Conservation (phyloP, 805 yeast species). For the Metschnikowia kunwiensis region DNA sequence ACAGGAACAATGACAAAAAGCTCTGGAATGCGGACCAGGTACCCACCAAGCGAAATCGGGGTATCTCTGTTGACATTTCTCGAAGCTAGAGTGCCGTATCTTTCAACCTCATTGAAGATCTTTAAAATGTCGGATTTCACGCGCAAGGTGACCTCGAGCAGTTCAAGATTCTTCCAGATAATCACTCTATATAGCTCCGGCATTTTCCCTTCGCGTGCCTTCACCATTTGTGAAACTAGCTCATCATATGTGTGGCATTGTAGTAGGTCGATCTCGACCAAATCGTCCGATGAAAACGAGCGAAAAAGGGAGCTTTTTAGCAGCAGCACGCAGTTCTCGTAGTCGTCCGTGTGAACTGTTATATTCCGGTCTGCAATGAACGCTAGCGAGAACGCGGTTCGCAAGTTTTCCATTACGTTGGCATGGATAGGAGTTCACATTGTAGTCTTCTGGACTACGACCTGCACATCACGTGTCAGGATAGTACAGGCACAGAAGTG, state of each 20-base stretch:
- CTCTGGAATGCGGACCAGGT: conserved; percentile 9
- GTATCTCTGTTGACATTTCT: neutral
- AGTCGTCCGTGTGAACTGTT: conserved; percentile 11
- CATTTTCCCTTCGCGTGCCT: conserved; percentile 3
- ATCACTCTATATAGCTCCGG: conserved; percentile 14
- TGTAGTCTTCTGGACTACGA: too few relatives aligned
- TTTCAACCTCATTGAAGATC: conserved; percentile 14
- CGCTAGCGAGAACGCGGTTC: conserved; percentile 15
- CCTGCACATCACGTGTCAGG: too few relatives aligned
- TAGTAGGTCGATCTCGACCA: conserved; percentile 17
- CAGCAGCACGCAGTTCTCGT: conserved; percentile 6
- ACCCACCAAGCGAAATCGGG: conserved; percentile 14
- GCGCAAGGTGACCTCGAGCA: conserved; percentile 3
- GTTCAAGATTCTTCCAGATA: conserved; percentile 18
- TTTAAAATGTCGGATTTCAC: conserved; percentile 8
- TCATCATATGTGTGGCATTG: conserved; percentile 7
- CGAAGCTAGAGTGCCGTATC: conserved; percentile 13
- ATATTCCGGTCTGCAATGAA: conserved; percentile 13
- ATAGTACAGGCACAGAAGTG: too few relatives aligned
- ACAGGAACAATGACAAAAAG: conserved; percentile 14
- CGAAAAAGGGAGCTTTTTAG: conserved; percentile 1
- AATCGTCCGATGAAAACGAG: conserved; percentile 4
- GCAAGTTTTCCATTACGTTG: conserved; percentile 16
- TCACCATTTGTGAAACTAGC: conserved; percentile 13
- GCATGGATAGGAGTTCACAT: neutral